Evolutionary conservation across 1,139 yeast species (phyloP).

Genomic region (Candida frijolesensis): DNA sequence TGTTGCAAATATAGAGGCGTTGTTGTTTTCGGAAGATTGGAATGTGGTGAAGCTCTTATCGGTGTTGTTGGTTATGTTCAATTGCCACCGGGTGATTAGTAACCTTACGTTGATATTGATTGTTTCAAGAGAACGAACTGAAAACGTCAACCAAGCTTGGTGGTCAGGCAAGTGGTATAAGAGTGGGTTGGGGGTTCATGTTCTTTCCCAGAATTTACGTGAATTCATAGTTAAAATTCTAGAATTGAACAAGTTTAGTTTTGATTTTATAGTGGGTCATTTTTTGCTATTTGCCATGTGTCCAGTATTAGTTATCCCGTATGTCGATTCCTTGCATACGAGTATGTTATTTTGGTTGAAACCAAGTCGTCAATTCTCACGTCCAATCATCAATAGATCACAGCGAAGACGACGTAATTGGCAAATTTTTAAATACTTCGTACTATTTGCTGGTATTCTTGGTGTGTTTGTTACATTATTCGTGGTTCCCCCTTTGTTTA

Average conservation of each 20-base stretch:
- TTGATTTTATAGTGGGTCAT: slow-evolving; percentile 75
- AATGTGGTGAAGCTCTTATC: slow-evolving; percentile 57
- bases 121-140: slow-evolving; percentile 62
- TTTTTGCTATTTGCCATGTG: slow-evolving; percentile 57
- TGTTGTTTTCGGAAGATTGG: slow-evolving; percentile 68
- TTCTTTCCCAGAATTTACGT: slow-evolving; percentile 65
- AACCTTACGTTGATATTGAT: slow-evolving; percentile 41
- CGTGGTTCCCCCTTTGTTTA: slow-evolving; percentile 14
- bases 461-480: slow-evolving; percentile 21
- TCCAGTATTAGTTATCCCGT: slow-evolving; percentile 70
- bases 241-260: slow-evolving; percentile 69
- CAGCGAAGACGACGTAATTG: slow-evolving; percentile 21
- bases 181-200: slow-evolving; percentile 59
- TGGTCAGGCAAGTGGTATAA: slow-evolving; percentile 83
- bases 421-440: slow-evolving; percentile 20
- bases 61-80: slow-evolving; percentile 57
- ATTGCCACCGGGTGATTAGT: slow-evolving; percentile 51
- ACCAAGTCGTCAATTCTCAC: slow-evolving; percentile 29
- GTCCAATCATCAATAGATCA: slow-evolving; percentile 28
- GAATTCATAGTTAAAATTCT: slow-evolving; percentile 68
- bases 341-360: slow-evolving; percentile 40
- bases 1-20: slow-evolving; percentile 56
- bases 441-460: slow-evolving; percentile 24
- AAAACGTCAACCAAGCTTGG: slow-evolving; percentile 70
- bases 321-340: slow-evolving; percentile 44